Conservation (phyloP, 208 protist genomes). For the Angomonas desouzai region DNA sequence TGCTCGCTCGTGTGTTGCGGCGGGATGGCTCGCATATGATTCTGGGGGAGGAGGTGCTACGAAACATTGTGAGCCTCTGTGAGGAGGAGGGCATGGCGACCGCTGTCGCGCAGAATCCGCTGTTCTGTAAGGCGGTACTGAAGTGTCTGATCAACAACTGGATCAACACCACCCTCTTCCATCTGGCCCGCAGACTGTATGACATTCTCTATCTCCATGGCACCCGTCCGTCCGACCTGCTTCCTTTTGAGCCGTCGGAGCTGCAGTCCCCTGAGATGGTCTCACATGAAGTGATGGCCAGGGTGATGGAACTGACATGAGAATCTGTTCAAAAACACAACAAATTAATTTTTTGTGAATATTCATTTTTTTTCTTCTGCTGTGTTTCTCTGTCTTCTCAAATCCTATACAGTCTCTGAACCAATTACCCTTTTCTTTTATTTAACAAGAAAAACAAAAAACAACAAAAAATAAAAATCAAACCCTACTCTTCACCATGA, state of each 20-base stretch:
- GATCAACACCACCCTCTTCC: not conserved
- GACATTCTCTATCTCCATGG: slow-evolving; percentile 1
- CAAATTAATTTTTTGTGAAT: too few species aligned
- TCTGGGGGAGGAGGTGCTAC: slow-evolving; percentile 22
- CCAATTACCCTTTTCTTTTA: not conserved
- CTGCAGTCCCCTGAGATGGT: not conserved
- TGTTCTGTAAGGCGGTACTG: slow-evolving; percentile 34
- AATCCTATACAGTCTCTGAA: not conserved
- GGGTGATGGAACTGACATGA: not conserved
- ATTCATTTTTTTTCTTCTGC: not conserved
- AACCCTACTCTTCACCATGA: too few species aligned
- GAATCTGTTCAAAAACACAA: too few species aligned
- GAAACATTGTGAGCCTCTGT: slow-evolving; percentile 25
- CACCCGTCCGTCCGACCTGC: not conserved
- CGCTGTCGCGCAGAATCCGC: slow-evolving; percentile 23
- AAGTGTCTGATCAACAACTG: slow-evolving; percentile 11
- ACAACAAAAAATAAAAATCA: too few species aligned
- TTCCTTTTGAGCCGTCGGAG: not conserved
- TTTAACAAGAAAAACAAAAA: slow-evolving; percentile 1
- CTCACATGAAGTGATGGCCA: not conserved
- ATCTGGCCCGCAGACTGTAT: not conserved
- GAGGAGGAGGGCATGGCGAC: slow-evolving; percentile 41
- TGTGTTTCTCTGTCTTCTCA: too few species aligned
- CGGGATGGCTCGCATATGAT: slow-evolving; percentile 2
- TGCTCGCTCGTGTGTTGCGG: slow-evolving; percentile 26